phyloP scores from a whole-genome alignment of 371 early-diverging fungal genomes.

The Mortierella sp. region DNA sequence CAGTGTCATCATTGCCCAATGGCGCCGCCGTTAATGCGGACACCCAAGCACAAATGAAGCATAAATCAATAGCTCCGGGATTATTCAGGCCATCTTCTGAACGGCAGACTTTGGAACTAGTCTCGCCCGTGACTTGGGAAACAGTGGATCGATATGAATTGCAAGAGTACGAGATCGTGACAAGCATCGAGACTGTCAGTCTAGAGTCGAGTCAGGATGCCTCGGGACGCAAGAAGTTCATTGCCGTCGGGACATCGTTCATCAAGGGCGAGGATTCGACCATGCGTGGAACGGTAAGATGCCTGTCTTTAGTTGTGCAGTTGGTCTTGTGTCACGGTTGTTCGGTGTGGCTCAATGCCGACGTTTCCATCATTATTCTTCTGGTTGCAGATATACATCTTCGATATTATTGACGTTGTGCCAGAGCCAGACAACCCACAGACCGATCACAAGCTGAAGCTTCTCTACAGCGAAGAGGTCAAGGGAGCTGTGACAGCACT shows the following conservation, averaged over 20 bases:
- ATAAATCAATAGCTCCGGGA: conserved; percentile 54
- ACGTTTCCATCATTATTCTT: not conserved
- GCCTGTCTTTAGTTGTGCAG: not conserved
- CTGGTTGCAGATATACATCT: conserved; percentile 83
- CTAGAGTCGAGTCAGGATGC: conserved; percentile 91
- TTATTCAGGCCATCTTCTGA: conserved; percentile 76
- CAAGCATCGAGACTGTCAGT: conserved; percentile 80
- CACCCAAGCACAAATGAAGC: conserved; percentile 30
- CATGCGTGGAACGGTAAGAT: conserved; percentile 85
- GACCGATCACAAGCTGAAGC: conserved; percentile 94
- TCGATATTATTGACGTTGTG: conserved; percentile 97
- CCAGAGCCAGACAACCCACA: conserved; percentile 96
- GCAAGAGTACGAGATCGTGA: conserved; percentile 89
- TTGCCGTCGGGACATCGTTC: conserved; percentile 93
- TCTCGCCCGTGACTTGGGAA: conserved; percentile 97
- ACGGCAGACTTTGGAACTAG: conserved; percentile 80
- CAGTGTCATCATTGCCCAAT: not conserved
- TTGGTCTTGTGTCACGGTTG: not conserved
- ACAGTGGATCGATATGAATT: conserved; percentile 87
- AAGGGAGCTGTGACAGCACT: conserved; percentile 96
- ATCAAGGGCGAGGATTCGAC: conserved; percentile 94
- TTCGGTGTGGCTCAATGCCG: not conserved
- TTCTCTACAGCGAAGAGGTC: conserved; percentile 86
- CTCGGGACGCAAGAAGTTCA: conserved; percentile 86
- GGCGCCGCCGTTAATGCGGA: conserved; percentile 19